Evolutionary conservation across 2,329 filamentous ascomycete species (phyloP), one percentile per base, ranked within the genome.

Genomic region (Chaetomium sp.): DNA sequence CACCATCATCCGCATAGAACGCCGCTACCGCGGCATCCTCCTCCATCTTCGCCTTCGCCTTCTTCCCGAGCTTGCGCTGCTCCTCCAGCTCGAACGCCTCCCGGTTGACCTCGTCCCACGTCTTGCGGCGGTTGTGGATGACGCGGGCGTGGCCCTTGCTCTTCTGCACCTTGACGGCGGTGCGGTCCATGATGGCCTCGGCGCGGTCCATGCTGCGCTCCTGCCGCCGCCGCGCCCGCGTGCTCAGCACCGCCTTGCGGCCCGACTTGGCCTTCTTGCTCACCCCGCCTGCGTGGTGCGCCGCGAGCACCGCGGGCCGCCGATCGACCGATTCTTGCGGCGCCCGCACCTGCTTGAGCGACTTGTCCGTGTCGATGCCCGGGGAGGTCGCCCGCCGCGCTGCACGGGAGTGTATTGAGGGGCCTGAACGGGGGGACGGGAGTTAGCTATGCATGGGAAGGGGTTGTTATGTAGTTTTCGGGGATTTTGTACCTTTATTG

Each of bases 381-480:
- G 90, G 88, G 4, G 89, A 90, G 19, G 86, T 86, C 55, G 87
- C 90, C 69, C 91, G 87, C 73, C 90, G 86, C 49, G 90, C 89
- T 65, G 89, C 90, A 69, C 91, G 89, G 60, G 91, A 93, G 79
- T 89, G 90, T 64, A 87, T 77, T 4, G 90, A 91, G 47, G 82
- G 81, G 62, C 80, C 87, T 90, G 73, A 12, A 38, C 47, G 21
- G 9, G 8, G 45, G 21, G 25, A 8, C n/a, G 61, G 67, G 51
- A 65, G 65, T 33, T 49, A 47, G 16, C 12, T 13, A 35, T 19
- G 31, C 2, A 6, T 23, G 27, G 23, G 9, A 33, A 33, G 9
- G 51, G 9, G 19, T 29, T 13, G 5, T 21, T 10, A 47, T 4
- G 45, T 4, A 6, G 45, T 9, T n/a, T 33, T 33, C 19, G 21